A percentile compares a stretch with the other conserved stretches of the same genome.
Evolutionary conservation across 306 rosid genomes (phyloP).

Genomic region (Quercus suber): DNA sequence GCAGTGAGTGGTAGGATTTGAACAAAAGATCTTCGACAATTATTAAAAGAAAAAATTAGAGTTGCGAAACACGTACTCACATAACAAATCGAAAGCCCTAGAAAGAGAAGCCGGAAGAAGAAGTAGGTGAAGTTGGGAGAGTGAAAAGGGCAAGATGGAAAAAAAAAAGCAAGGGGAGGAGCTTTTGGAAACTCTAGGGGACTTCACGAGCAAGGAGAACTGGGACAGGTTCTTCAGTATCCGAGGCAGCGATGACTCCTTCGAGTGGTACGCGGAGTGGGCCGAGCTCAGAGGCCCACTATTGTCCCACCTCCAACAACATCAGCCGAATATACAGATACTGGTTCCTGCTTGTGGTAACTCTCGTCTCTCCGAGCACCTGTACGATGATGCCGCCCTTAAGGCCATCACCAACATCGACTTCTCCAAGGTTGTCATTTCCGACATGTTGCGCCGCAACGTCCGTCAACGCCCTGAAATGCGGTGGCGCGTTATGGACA

Average conservation of each 20-base stretch:
- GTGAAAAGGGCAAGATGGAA: slow-evolving; percentile 24
- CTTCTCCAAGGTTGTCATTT: slow-evolving; percentile 85
- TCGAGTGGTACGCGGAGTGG: slow-evolving; percentile 98
- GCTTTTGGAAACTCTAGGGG: slow-evolving; percentile 68
- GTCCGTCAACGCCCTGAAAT: slow-evolving; percentile 73
- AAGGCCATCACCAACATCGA: slow-evolving; percentile 64
- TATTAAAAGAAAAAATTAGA: too few species aligned
- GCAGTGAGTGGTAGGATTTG: too few species aligned
- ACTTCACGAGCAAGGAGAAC: slow-evolving; percentile 88
- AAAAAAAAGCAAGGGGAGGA: slow-evolving; percentile 36
- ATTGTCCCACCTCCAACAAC: slow-evolving; percentile 37
- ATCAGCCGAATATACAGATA: slow-evolving; percentile 18
- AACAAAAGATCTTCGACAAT: too few species aligned
- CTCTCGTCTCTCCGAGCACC: slow-evolving; percentile 85
- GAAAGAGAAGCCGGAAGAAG: background rate
- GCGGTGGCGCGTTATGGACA: slow-evolving; percentile 99
- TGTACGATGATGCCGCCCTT: slow-evolving; percentile 69
- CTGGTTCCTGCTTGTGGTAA: slow-evolving; percentile 91
- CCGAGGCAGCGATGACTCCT: slow-evolving; percentile 56
- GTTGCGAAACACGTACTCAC: too few species aligned
- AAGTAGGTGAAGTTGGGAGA: background rate
- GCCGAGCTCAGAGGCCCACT: slow-evolving; percentile 53
- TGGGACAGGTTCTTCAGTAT: slow-evolving; percentile 96
- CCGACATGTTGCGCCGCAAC: slow-evolving; percentile 90
- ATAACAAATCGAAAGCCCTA: too few species aligned